Conservation (phyloP, 257 asterid genomes). For the Haberlea rhodopensis region DNA sequence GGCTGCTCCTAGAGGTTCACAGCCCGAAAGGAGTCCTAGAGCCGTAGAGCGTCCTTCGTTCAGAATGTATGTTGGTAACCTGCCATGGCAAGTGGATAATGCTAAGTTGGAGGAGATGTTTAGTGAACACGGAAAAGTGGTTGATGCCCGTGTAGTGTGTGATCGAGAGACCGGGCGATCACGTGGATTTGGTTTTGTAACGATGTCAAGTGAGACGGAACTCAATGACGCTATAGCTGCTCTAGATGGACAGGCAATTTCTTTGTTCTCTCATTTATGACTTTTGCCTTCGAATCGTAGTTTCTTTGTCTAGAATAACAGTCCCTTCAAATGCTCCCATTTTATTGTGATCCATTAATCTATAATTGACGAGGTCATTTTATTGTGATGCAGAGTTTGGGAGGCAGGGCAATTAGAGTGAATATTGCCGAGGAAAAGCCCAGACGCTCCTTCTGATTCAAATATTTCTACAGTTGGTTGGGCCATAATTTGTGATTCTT, state of each 20-base stretch:
- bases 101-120: constrained; percentile 48
- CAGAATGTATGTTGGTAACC: constrained; percentile 57
- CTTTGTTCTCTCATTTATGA: background rate
- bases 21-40: constrained; percentile 45
- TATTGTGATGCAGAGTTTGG: constrained; percentile 52
- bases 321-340: background rate
- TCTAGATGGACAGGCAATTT: constrained; percentile 59
- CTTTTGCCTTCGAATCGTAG: background rate
- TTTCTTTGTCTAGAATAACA: background rate
- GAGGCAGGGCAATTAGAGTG: constrained; percentile 69
- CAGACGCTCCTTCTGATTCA: constrained; percentile 42
- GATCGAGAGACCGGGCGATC: constrained; percentile 58
- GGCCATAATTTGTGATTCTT: constrained; percentile 1
- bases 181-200: constrained; percentile 62
- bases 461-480: background rate
- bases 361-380: background rate
- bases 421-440: constrained; percentile 74
- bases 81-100: constrained; percentile 59
- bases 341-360: background rate
- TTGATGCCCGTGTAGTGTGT: constrained; percentile 46
- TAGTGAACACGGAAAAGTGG: constrained; percentile 60
- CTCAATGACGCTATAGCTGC: constrained; percentile 56
- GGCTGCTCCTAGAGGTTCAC: constrained; percentile 56
- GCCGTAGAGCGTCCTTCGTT: constrained; percentile 32
- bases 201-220: constrained; percentile 54